A percentile compares a stretch with the other conserved stretches of the same genome.
phyloP scores from a whole-genome alignment of 1,284 basidiomycete genomes.

The Agroathelia rolfsii region DNA sequence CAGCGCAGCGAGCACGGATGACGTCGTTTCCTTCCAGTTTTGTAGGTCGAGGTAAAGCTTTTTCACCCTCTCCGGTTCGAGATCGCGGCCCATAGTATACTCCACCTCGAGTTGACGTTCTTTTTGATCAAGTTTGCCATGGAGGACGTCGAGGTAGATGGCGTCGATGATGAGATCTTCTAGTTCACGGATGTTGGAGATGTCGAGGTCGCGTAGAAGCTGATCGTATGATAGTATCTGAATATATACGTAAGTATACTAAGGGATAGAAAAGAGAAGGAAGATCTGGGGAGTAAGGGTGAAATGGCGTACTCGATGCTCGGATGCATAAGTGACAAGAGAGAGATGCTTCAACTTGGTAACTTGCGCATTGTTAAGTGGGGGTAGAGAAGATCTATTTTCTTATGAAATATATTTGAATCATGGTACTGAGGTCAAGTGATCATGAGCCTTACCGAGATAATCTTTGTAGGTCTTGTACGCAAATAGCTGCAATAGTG shows the following conservation, averaged over 20 bases:
- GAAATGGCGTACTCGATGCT: conserved; percentile 58
- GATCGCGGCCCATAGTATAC: conserved; percentile 83
- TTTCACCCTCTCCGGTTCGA: conserved; percentile 59
- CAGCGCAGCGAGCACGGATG: conserved; percentile 42
- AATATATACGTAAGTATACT: not conserved
- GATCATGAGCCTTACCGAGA: conserved; percentile 29
- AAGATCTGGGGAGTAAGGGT: conserved; percentile 3
- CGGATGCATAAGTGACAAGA: conserved; percentile 70
- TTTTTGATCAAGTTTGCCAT: conserved; percentile 88
- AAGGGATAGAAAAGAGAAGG: conserved; percentile 2
- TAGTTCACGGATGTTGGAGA: conserved; percentile 72
- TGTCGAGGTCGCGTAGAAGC: conserved; percentile 57
- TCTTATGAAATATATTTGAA: conserved; percentile 30
- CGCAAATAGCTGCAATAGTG: conserved; percentile 77
- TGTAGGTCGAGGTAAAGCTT: too few relatives aligned
- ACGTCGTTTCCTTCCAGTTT: too few relatives aligned
- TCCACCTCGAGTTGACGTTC: conserved; percentile 81
- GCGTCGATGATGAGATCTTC: conserved; percentile 95
- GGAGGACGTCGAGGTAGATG: conserved; percentile 83
- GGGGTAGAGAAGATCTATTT: conserved; percentile 54
- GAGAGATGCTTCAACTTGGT: conserved; percentile 89
- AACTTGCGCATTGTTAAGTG: conserved; percentile 62
- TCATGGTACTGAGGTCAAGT: conserved; percentile 6
- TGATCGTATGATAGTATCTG: conserved; percentile 70
- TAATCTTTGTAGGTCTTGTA: conserved; percentile 84